Evolutionary conservation across 345 rosid species (phyloP), one percentile per base, ranked within the genome.

Genomic region (Gossypium rotundifolium): DNA sequence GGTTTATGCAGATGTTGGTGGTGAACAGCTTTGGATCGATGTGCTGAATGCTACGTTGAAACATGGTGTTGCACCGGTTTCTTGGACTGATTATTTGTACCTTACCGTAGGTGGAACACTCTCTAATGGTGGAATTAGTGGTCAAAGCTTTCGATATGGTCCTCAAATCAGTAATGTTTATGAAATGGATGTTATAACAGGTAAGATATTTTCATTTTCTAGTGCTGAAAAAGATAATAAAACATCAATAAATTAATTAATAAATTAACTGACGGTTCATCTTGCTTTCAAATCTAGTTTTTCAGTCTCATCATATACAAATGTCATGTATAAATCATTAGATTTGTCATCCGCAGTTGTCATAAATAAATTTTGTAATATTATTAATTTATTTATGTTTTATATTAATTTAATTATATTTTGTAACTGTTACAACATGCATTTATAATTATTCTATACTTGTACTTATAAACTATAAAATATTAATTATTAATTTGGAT

Each of bases 101-200:
- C 87, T 95, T 11, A 93, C 86, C 13, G 94, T 93, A 0, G 99
- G 98, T 4, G 99, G 99, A 42, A 95, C 99, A 2, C 94, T 95
- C 53, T 91, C 98, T 8, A 93, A 95, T 53, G 98, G 91, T 11
- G 99, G 99, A 71, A 95, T 95, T n/a, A 84, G 99, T 13, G 99
- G 99, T 20, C 94, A 90, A 53, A 84, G 83, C 10, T 95, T 93
- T 80, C 88, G 92, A 5, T 83, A 80, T 18, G 98, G 99, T 38
- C 99, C 99, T 46, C 99, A 93, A 80, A 95, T 95, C 82, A 91
- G 89, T 84, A 95, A 93, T 52, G 98, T 93, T 45, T 82, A 78
- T 23, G 93, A 93, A 81, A 12, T 95, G 71, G 98, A 95, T 79
- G 97, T 95, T 59, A 71, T 93, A 11, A 95, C 96, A 10, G 99